Percentiles rank a stretch among this genome's conserved stretches.
These are phyloP conservation scores for Cucumis hystrix DNA, from an alignment of 306 rosid species.

Conservation along the genomic window DNA sequence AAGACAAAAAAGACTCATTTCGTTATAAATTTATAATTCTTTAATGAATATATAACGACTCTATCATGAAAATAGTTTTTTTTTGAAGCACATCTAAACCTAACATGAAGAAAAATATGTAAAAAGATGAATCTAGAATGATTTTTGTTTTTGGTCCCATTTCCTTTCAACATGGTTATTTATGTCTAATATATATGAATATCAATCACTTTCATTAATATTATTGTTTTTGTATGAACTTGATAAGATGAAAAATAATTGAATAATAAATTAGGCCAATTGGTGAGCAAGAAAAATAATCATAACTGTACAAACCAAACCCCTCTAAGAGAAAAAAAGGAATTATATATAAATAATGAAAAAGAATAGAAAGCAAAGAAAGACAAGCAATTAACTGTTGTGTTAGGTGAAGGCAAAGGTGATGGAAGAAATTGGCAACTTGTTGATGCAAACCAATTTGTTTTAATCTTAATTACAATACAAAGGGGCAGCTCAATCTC, in stretches of 20 bases:
- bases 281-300: not conserved
- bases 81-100: not conserved
- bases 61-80: not conserved
- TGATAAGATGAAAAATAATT: not conserved
- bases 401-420: constrained; percentile 1
- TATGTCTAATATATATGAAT: too few relatives aligned
- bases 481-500: not conserved
- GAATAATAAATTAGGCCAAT: not conserved
- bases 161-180: not conserved
- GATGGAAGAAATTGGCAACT: not conserved
- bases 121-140: not conserved
- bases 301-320: not conserved
- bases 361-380: not conserved
- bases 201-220: not conserved
- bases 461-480: not conserved
- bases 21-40: not conserved
- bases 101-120: not conserved
- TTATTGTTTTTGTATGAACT: not conserved
- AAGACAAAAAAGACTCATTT: too few relatives aligned
- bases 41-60: not conserved
- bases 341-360: not conserved
- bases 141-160: not conserved
- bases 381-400: not conserved
- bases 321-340: not conserved
- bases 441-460: not conserved